Evolutionary conservation across 805 yeast genomes (phyloP).

Genomic region (Teunomyces funiuensis): DNA sequence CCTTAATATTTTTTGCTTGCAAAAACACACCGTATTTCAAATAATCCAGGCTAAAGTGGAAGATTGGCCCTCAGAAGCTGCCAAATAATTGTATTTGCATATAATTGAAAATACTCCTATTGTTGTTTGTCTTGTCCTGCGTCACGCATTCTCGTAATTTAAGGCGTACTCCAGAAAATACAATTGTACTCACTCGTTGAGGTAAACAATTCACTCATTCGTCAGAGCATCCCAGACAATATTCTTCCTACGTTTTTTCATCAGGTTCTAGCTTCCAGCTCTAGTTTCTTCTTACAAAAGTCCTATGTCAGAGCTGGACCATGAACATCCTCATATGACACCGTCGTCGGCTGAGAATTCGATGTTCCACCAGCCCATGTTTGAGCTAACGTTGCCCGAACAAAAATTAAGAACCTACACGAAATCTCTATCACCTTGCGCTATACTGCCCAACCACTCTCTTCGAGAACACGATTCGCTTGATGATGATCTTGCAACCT

Average conservation of each 20-base stretch:
- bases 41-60: no score
- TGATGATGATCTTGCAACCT: no score
- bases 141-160: neutral
- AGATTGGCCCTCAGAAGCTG: neutral
- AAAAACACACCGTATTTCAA: neutral
- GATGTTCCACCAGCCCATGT: slow-evolving; percentile 22
- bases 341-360: slow-evolving; percentile 4
- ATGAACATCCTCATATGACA: slow-evolving; percentile 4
- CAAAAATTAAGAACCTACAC: slow-evolving; percentile 16
- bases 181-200: neutral
- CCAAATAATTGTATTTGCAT: neutral
- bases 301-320: slow-evolving; percentile 4
- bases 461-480: neutral
- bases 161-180: neutral
- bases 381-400: slow-evolving; percentile 12
- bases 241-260: neutral
- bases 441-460: slow-evolving; percentile 14
- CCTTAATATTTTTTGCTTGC: slow-evolving; percentile 1
- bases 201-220: neutral
- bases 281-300: neutral
- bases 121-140: neutral
- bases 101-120: no score
- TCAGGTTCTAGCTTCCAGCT: neutral
- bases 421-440: slow-evolving; percentile 36
- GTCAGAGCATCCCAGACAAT: neutral